These are phyloP conservation scores for Backusella tuberculispora DNA, from an alignment of 192 early-diverging fungal genomes.

Conservation along the genomic window DNA sequence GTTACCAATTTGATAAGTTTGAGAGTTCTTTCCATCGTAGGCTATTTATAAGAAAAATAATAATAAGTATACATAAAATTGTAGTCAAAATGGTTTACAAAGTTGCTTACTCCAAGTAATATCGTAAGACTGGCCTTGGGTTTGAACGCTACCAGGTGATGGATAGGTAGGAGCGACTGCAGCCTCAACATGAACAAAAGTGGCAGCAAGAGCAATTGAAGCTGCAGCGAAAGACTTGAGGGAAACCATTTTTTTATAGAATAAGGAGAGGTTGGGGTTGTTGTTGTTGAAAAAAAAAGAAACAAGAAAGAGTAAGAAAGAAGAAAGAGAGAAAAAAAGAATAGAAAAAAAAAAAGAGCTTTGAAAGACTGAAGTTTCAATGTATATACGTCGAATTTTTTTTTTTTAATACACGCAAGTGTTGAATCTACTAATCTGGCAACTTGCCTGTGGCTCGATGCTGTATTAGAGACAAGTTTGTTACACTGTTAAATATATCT, in stretches of 20 bases:
- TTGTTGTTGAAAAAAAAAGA: not conserved
- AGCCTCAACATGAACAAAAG: conserved; percentile 24
- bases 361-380: not conserved
- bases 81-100: not conserved
- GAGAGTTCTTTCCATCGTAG: conserved; percentile 12
- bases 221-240: conserved; percentile 1
- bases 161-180: conserved; percentile 34
- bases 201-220: conserved; percentile 24
- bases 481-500: not conserved
- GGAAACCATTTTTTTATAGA: conserved; percentile 17
- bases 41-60: not conserved
- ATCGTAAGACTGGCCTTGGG: conserved; percentile 16
- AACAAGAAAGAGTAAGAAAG: not conserved
- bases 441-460: conserved; percentile 11
- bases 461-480: not conserved
- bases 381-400: not conserved
- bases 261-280: conserved; percentile 12
- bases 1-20: conserved; percentile 17
- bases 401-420: conserved; percentile 6
- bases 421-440: conserved; percentile 4
- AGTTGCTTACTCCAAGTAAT: conserved; percentile 42
- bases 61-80: not conserved
- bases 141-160: conserved; percentile 33
- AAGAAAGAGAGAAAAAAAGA: not conserved
- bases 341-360: not conserved